Evolutionary conservation across 441 rosid species (phyloP), one percentile per base, ranked within the genome.

Genomic region (Euphorbia schlechtendalii): DNA sequence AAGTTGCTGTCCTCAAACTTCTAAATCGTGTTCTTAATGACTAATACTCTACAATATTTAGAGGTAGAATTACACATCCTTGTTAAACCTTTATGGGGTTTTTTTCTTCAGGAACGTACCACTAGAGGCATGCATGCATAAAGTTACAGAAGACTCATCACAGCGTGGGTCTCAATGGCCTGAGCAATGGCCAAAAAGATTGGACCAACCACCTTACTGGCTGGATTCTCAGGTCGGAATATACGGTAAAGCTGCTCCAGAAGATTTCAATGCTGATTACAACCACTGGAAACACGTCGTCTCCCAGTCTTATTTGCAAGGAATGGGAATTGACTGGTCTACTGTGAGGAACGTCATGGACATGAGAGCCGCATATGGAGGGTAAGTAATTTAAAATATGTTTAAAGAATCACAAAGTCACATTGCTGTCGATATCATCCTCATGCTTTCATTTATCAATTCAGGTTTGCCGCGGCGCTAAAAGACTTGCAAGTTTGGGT

Each of bases 331-430:
- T 59, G 80, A 90, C 77, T 90, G 99, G 97, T 81, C 84, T 60
- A 10, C 75, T 30, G 90, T 88, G 62, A 81, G 99, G 76, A 88
- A 86, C 77, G 87, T 81, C 66, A 93, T 93, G 96, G 97, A 90
- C 88, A 90, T 93, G 98, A 83, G 87, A 83, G 78, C 99, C 61
- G 78, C 87, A 69, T 93, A 93, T 68, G 97, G 97, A 83, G 97
- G 99, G 96, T 90, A 83, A 84, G 83, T 71, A 43, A 53, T 25
- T 64, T 17, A 12, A 30, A 46, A 17, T 14, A 5, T 12, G 20
- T 69, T 40, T 20, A 3, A 18, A 48, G 56, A 18, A 11, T 11
- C 15, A 17, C 8, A 48, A n/a, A 30, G 46, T 45, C 43, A 28
- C 36, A 38, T 25, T 40, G 9, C 22, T 17, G 14, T 7, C 27